These are phyloP conservation scores for Amanita rimosa DNA, from an alignment of 768 basidiomycete genomes.

Conservation along the genomic window DNA sequence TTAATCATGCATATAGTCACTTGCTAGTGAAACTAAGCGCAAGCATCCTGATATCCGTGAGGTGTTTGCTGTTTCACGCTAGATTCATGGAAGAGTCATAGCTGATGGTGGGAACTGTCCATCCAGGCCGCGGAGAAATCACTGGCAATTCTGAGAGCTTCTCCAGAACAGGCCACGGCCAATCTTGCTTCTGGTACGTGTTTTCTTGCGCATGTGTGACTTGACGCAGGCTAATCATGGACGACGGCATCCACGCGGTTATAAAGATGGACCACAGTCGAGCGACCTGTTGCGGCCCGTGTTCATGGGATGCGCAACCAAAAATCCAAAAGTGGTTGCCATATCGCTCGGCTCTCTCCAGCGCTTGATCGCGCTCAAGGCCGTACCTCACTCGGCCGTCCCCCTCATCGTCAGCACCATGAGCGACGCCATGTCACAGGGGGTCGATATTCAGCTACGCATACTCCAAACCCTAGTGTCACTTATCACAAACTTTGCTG, in stretches of 20 bases:
- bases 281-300: constrained; percentile 78
- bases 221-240: background rate
- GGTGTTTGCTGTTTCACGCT: constrained; percentile 31
- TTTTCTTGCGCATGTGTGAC: background rate
- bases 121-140: constrained; percentile 79
- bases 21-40: constrained; percentile 80
- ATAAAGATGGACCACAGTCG: constrained; percentile 63
- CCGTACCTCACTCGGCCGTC: constrained; percentile 72
- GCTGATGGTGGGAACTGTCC: background rate
- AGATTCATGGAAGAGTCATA: background rate
- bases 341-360: constrained; percentile 88
- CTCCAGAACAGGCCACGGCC: constrained; percentile 67
- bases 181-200: constrained; percentile 62
- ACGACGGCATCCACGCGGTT: no score
- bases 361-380: constrained; percentile 78
- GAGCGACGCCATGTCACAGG: constrained; percentile 81
- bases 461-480: constrained; percentile 89
- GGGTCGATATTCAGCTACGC: constrained; percentile 93
- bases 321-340: constrained; percentile 88
- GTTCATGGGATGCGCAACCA: constrained; percentile 90
- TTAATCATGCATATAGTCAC: constrained; percentile 37
- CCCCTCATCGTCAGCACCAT: constrained; percentile 76
- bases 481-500: constrained; percentile 79
- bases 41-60: constrained; percentile 92
- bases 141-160: constrained; percentile 65